These are phyloP conservation scores for Scheffersomyces stambukii DNA, from an alignment of 1,139 yeast genomes.

Conservation along the genomic window DNA sequence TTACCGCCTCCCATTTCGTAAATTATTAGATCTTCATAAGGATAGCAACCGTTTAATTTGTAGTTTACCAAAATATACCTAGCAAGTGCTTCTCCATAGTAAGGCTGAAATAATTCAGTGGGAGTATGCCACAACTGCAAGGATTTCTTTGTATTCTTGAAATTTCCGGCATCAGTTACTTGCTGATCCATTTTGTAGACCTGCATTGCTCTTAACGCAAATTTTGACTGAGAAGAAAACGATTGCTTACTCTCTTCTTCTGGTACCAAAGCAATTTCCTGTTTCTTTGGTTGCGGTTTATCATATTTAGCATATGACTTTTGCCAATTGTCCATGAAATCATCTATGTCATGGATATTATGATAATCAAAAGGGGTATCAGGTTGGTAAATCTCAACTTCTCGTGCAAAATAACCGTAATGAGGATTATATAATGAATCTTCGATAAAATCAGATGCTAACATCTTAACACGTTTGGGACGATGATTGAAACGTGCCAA, in stretches of 20 bases:
- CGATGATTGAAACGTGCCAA: constrained; percentile 44
- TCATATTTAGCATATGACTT: constrained; percentile 60
- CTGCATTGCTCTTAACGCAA: constrained; percentile 32
- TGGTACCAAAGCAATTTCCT: constrained; percentile 7
- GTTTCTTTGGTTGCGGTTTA: constrained; percentile 13
- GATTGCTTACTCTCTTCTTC: too few species aligned
- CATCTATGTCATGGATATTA: constrained; percentile 59
- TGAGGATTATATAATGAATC: constrained; percentile 78
- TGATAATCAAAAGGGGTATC: constrained; percentile 59
- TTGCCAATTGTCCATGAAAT: constrained; percentile 67
- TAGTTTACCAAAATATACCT: constrained; percentile 68
- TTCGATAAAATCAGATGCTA: constrained; percentile 74
- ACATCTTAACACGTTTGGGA: constrained; percentile 66
- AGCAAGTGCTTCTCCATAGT: constrained; percentile 81
- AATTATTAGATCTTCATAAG: constrained; percentile 61
- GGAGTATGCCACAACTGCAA: constrained; percentile 90
- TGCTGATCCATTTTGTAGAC: constrained; percentile 24
- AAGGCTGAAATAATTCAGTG: constrained; percentile 78
- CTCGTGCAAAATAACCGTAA: constrained; percentile 78
- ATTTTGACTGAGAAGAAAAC: constrained; percentile 16
- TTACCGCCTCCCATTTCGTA: constrained; percentile 93
- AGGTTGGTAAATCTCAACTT: constrained; percentile 72
- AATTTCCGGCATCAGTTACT: constrained; percentile 9
- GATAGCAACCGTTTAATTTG: constrained; percentile 55
- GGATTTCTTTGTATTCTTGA: constrained; percentile 28